Conservation (phyloP, 495 filamentous ascomycete species). For the Penicillium macrosclerotiorum region DNA sequence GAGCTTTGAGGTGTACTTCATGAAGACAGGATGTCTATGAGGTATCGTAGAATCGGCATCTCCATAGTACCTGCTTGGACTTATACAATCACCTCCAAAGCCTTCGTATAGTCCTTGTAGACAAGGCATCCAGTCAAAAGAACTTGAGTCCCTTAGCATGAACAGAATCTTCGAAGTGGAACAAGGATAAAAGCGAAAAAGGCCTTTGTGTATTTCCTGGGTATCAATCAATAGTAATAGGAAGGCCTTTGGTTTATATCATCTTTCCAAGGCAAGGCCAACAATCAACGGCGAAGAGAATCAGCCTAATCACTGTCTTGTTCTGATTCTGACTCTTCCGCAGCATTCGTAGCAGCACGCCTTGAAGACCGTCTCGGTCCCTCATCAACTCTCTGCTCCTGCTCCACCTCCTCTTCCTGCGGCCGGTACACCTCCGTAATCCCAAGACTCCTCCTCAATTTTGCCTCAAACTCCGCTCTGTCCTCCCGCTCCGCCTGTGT, state of each 20-base stretch:
- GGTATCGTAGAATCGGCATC: no score
- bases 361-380: constrained; percentile 14
- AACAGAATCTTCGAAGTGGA: no score
- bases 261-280: background rate
- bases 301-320: background rate
- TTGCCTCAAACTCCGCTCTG: constrained; percentile 30
- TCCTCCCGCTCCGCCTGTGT: constrained; percentile 36
- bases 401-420: background rate
- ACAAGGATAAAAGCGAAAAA: no score
- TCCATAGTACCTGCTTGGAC: no score
- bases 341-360: constrained; percentile 9
- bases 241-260: background rate
- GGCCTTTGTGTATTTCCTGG: background rate
- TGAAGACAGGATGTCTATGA: no score
- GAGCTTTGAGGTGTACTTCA: no score
- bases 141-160: no score
- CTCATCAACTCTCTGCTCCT: background rate
- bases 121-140: no score
- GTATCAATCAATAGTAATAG: constrained; percentile 7
- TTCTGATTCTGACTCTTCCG: constrained; percentile 5
- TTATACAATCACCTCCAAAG: no score
- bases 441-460: constrained; percentile 33
- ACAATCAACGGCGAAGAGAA: no score
- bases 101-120: no score
- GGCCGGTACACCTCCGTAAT: constrained; percentile 2